Conservation (phyloP, 1,284 basidiomycete species). For the Athelia sp. region DNA sequence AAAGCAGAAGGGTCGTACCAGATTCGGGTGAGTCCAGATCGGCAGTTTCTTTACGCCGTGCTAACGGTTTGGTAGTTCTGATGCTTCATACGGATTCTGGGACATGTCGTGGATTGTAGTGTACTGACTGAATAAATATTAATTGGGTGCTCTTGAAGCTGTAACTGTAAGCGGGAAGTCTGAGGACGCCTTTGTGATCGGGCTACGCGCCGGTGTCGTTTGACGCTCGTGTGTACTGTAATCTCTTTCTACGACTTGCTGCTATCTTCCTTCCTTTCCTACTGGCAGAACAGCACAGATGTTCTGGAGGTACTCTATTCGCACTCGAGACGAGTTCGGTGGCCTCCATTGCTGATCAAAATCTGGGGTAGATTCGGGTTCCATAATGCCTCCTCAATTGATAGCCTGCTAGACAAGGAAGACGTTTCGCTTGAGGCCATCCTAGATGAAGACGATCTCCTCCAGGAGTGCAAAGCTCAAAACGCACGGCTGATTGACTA, state of each 20-base stretch:
- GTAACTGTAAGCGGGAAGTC: too few relatives aligned
- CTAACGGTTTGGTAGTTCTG: conserved; percentile 5
- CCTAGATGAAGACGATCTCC: conserved; percentile 89
- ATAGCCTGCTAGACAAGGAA: conserved; percentile 79
- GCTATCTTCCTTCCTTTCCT: neutral
- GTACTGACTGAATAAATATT: neutral
- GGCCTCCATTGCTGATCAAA: conserved; percentile 1
- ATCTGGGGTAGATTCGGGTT: conserved; percentile 67
- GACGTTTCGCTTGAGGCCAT: conserved; percentile 85
- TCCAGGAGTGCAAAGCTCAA: conserved; percentile 94
- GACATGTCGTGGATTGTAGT: neutral
- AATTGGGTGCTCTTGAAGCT: neutral
- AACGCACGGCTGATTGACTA: conserved; percentile 87
- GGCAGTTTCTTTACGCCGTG: conserved; percentile 2
- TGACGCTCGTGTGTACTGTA: neutral
- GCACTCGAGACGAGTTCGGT: conserved; percentile 2
- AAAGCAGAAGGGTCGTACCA: conserved; percentile 87
- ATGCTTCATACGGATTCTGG: neutral
- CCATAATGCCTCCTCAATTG: conserved; percentile 78
- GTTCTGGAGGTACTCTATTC: conserved; percentile 37
- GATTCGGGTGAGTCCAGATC: conserved; percentile 58
- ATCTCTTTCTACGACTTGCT: neutral
- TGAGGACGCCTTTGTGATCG: neutral
- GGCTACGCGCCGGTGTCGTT: neutral
- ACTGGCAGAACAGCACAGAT: conserved; percentile 15